Conservation (phyloP, 2,329 filamentous ascomycete genomes). For the Colletotrichum filicis region DNA sequence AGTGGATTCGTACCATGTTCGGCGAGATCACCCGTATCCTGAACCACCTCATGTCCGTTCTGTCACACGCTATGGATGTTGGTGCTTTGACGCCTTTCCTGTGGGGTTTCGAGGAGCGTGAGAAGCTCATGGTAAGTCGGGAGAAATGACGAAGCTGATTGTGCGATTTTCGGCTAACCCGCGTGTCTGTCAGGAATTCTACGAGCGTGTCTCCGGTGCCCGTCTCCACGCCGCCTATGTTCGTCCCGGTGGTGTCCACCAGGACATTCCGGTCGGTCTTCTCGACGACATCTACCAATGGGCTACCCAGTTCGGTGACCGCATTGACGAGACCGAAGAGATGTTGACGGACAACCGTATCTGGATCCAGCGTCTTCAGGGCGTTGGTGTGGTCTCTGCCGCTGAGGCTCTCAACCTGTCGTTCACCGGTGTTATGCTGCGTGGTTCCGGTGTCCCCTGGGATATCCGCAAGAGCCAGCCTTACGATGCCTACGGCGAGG, state of each 20-base stretch:
- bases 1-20: conserved; percentile 97
- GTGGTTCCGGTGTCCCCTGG: conserved; percentile 95
- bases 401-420: conserved; percentile 96
- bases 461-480: conserved; percentile 97
- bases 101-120: conserved; percentile 99
- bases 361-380: conserved; percentile 94
- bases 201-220: conserved; percentile 97
- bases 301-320: conserved; percentile 98
- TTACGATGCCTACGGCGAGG: conserved; percentile 97
- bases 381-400: conserved; percentile 90
- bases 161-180: background rate
- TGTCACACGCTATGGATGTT: conserved; percentile 99
- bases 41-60: conserved; percentile 97
- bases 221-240: conserved; percentile 98
- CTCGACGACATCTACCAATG: conserved; percentile 99
- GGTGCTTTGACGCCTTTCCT: conserved; percentile 97
- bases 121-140: conserved; percentile 93
- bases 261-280: conserved; percentile 92
- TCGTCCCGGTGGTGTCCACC: conserved; percentile 93
- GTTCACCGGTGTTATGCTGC: conserved; percentile 97
- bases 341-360: conserved; percentile 99
- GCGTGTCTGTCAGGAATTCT: conserved; percentile 82
- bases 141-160: background rate
- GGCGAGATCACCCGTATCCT: conserved; percentile 93
- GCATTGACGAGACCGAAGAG: conserved; percentile 98